These are phyloP conservation scores for Diaporthe caulivora DNA, from an alignment of 2,329 filamentous ascomycete genomes.

Conservation along the genomic window DNA sequence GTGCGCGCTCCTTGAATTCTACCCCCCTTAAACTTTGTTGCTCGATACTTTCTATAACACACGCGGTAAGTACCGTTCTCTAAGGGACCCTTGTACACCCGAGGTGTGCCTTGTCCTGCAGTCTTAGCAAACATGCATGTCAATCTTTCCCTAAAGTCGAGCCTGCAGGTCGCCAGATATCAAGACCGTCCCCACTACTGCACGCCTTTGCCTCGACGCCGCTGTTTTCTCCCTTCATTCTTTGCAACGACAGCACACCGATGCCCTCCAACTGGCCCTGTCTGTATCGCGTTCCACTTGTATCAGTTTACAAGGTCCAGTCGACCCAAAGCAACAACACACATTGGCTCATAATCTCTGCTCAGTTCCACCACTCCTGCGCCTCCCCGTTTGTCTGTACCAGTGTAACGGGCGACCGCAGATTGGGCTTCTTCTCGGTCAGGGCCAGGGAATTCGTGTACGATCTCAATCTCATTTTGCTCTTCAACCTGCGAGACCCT, in stretches of 20 bases:
- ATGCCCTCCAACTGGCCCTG: constrained; percentile 17
- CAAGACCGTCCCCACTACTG: constrained; percentile 26
- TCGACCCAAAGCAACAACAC: constrained; percentile 18
- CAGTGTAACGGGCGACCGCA: constrained; percentile 30
- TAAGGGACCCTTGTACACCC: constrained; percentile 27
- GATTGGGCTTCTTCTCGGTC: constrained; percentile 5
- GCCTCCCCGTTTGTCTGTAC: constrained; percentile 24
- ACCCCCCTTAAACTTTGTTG: constrained; percentile 3
- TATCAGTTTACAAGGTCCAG: neutral
- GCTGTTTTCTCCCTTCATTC: constrained; percentile 16
- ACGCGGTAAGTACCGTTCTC: constrained; percentile 30
- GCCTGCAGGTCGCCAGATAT: constrained; percentile 31
- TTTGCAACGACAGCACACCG: constrained; percentile 26
- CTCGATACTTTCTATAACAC: constrained; percentile 14
- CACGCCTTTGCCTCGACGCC: constrained; percentile 5
- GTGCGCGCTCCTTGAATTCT: neutral
- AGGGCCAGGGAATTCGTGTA: constrained; percentile 19
- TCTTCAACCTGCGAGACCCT: constrained; percentile 20
- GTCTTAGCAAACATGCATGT: constrained; percentile 27
- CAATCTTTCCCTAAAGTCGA: constrained; percentile 24
- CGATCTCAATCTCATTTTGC: constrained; percentile 11
- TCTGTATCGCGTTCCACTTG: constrained; percentile 20
- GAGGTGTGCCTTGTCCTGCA: constrained; percentile 27
- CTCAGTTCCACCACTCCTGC: constrained; percentile 32
- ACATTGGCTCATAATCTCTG: constrained; percentile 31